Percentiles rank a stretch among this genome's conserved stretches.
Conservation (phyloP, 2,329 filamentous ascomycete species). For the Aspergillus felis region DNA sequence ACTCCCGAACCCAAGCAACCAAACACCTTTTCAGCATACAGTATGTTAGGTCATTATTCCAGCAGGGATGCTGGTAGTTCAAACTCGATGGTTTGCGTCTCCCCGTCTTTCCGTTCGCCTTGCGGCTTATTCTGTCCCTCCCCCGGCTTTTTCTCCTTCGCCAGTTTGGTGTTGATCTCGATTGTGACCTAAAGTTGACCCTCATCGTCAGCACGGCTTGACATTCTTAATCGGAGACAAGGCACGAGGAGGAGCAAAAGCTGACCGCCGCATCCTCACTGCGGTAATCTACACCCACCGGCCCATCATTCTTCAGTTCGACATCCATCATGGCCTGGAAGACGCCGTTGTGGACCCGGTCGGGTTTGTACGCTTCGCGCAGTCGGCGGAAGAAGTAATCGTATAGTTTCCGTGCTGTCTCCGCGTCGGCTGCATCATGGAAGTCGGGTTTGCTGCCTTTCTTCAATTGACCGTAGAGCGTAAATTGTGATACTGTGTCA, state of each 20-base stretch:
- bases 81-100: constrained; percentile 13
- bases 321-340: constrained; percentile 99
- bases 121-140: constrained; percentile 7
- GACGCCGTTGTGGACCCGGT: constrained; percentile 86
- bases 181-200: constrained; percentile 36
- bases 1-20: neutral
- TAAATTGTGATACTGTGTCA: constrained; percentile 85
- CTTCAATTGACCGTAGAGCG: constrained; percentile 84
- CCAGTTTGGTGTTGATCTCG: constrained; percentile 45
- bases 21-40: neutral
- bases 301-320: constrained; percentile 79
- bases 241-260: constrained; percentile 28
- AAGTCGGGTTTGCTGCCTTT: constrained; percentile 96
- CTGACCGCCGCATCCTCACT: constrained; percentile 55
- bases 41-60: constrained; percentile 10
- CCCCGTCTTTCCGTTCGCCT: constrained; percentile 2
- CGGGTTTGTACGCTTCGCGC: constrained; percentile 64
- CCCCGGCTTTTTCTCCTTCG: constrained; percentile 29
- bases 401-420: constrained; percentile 77
- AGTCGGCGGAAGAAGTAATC: constrained; percentile 77
- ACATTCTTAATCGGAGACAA: constrained; percentile 5
- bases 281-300: constrained; percentile 60
- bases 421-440: constrained; percentile 75
- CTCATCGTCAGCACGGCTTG: constrained; percentile 6
- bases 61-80: constrained; percentile 21